Percentiles rank a stretch among this genome's conserved stretches.
Conservation (phyloP, 1,284 basidiomycete species). For the Pyrrhoderma lamaoense region DNA sequence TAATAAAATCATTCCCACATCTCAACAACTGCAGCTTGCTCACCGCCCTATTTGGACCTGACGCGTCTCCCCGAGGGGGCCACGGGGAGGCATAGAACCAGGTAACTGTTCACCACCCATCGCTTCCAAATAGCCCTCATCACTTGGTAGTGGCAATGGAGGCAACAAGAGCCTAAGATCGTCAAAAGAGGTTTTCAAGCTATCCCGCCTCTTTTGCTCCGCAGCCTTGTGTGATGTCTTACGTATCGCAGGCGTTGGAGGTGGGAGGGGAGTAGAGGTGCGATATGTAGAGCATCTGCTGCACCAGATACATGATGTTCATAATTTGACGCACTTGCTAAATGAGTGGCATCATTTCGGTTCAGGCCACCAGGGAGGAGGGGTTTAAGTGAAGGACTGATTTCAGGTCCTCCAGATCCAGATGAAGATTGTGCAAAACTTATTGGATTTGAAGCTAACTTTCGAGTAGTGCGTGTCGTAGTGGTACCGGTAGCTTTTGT, state of each 20-base stretch:
- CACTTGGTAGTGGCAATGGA: constrained; percentile 75
- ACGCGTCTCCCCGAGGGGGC: constrained; percentile 78
- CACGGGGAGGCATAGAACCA: constrained; percentile 79
- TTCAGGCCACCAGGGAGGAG: constrained; percentile 50
- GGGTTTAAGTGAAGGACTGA: constrained; percentile 51
- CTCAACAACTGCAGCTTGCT: constrained; percentile 90
- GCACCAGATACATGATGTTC: constrained; percentile 20
- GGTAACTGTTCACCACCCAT: constrained; percentile 58
- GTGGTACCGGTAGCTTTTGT: constrained; percentile 23
- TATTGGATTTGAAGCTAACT: constrained; percentile 24
- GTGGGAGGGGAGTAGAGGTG: constrained; percentile 23
- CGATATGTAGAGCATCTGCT: constrained; percentile 20
- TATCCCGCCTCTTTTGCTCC: constrained; percentile 95
- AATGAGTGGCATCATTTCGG: constrained; percentile 21
- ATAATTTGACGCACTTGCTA: constrained; percentile 23
- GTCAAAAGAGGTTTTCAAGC: constrained; percentile 93
- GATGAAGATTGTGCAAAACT: constrained; percentile 15
- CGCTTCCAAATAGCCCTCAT: constrained; percentile 38
- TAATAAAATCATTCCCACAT: constrained; percentile 85
- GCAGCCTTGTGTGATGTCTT: constrained; percentile 95
- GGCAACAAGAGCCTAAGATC: constrained; percentile 86
- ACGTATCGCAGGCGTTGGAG: constrained; percentile 38
- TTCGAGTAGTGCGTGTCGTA: constrained; percentile 25
- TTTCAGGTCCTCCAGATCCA: background rate
- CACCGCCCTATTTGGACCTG: constrained; percentile 91